Conservation (phyloP, 2,329 filamentous ascomycete species). For the Cladophialophora yegresii region DNA sequence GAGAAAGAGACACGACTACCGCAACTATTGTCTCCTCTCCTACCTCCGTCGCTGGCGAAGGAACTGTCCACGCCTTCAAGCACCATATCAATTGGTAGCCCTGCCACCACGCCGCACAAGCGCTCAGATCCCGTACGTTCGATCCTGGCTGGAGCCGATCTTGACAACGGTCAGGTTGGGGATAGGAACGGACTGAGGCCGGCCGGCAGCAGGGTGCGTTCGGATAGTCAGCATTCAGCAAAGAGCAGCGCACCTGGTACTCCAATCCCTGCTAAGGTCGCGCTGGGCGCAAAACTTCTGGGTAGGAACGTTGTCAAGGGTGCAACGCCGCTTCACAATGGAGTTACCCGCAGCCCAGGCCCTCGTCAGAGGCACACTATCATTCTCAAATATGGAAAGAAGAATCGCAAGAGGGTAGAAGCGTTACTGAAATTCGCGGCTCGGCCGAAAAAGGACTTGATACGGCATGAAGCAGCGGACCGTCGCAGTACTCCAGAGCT, state of each 20-base stretch:
- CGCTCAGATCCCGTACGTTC: conserved; percentile 32
- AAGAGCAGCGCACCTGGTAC: conserved; percentile 28
- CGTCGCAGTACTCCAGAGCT: conserved; percentile 2
- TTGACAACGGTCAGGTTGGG: conserved; percentile 17
- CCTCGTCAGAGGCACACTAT: conserved; percentile 46
- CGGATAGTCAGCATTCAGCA: conserved; percentile 34
- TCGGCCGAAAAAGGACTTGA: conserved; percentile 31
- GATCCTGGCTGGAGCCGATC: conserved; percentile 29
- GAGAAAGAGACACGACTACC: conserved; percentile 30
- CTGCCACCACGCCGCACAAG: conserved; percentile 21
- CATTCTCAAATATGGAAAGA: conserved; percentile 55
- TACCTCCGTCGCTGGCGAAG: conserved; percentile 34
- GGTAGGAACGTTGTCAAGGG: conserved; percentile 19
- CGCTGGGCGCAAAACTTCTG: conserved; percentile 25
- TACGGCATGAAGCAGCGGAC: conserved; percentile 18
- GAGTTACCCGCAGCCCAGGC: conserved; percentile 32
- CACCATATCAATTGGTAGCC: conserved; percentile 21
- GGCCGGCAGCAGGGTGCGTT: conserved; percentile 26
- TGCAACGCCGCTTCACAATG: conserved; percentile 27
- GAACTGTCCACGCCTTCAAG: conserved; percentile 26
- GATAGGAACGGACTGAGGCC: conserved; percentile 21
- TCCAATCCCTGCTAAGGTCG: conserved; percentile 19
- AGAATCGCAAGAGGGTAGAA: conserved; percentile 52
- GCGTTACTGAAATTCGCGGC: conserved; percentile 48
- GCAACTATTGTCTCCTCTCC: conserved; percentile 32